Conservation (phyloP, 2,329 filamentous ascomycete genomes). For the Fusarium tanahbumbuense region DNA sequence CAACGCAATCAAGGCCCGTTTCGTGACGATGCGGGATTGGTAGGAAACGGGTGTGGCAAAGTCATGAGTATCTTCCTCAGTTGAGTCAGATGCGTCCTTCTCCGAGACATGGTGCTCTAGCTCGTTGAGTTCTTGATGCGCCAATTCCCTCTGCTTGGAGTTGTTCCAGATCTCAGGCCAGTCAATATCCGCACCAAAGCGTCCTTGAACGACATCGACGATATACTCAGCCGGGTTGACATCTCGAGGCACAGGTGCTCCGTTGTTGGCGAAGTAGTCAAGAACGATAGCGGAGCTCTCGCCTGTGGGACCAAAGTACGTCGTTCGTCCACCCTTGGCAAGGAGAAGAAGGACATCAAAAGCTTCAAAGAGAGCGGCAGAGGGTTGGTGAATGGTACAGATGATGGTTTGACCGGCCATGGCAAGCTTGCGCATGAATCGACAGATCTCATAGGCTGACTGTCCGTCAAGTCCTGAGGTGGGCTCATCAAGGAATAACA, state of each 20-base stretch:
- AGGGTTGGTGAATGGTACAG: constrained; percentile 77
- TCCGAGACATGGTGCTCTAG: background rate
- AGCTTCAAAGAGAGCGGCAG: constrained; percentile 68
- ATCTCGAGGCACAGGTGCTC: constrained; percentile 68
- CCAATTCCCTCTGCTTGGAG: constrained; percentile 68
- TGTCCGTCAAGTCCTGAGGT: constrained; percentile 75
- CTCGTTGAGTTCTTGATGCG: constrained; percentile 53
- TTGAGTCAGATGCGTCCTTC: background rate
- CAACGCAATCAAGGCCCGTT: background rate
- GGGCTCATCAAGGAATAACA: constrained; percentile 70
- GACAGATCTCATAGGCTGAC: constrained; percentile 72
- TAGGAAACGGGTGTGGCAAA: background rate
- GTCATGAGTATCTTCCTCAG: background rate
- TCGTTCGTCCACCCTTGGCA: constrained; percentile 70
- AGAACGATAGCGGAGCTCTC: constrained; percentile 62
- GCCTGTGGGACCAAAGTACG: constrained; percentile 75
- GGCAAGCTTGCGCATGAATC: constrained; percentile 75
- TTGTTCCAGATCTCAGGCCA: constrained; percentile 77
- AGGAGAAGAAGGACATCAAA: constrained; percentile 75
- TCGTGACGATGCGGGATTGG: background rate
- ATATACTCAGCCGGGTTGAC: constrained; percentile 82
- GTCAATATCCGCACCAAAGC: constrained; percentile 58
- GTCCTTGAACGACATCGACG: constrained; percentile 68
- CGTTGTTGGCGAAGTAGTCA: constrained; percentile 74
- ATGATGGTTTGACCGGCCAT: constrained; percentile 74